A percentile compares a stretch with the other conserved stretches of the same genome.
Evolutionary conservation across 2,329 filamentous ascomycete species (phyloP).

Genomic region (Xylaria multiplex): DNA sequence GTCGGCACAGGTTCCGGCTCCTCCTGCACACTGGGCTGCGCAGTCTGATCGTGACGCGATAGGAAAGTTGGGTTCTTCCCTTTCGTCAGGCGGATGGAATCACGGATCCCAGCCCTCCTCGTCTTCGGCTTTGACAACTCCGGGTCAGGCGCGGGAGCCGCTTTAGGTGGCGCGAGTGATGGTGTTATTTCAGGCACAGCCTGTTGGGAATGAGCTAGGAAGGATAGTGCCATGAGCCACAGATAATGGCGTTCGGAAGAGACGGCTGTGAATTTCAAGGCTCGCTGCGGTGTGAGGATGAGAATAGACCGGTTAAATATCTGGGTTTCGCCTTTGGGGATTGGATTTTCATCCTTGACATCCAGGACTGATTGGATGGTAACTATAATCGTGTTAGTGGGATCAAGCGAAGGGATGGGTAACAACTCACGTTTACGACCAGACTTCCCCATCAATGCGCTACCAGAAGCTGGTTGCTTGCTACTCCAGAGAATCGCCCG

Average conservation of each 20-base stretch:
- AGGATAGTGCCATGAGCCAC: constrained; percentile 94
- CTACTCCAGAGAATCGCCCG: constrained; percentile 97
- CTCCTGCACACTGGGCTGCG: constrained; percentile 24
- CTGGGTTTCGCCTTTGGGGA: constrained; percentile 74
- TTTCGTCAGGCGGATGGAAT: constrained; percentile 91
- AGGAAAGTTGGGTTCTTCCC: constrained; percentile 62
- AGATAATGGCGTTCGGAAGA: constrained; percentile 88
- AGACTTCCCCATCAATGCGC: constrained; percentile 90
- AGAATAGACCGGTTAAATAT: constrained; percentile 94
- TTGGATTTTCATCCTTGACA: constrained; percentile 90
- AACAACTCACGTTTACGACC: constrained; percentile 86
- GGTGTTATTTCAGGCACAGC: constrained; percentile 74
- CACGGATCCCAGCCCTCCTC: constrained; percentile 72
- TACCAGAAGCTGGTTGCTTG: constrained; percentile 91
- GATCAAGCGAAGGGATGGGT: constrained; percentile 18
- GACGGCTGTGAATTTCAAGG: constrained; percentile 91
- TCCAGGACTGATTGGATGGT: constrained; percentile 95
- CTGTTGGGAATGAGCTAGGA: constrained; percentile 89
- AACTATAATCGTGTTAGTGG: constrained; percentile 64
- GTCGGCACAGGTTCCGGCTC: constrained; percentile 33
- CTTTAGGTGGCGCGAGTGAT: constrained; percentile 59
- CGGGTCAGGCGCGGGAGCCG: constrained; percentile 52
- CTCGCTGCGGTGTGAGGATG: constrained; percentile 91
- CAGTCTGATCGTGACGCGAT: constrained; percentile 47
- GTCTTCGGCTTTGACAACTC: constrained; percentile 60